Evolutionary conservation across 306 rosid genomes (phyloP).

Genomic region (Acacia confusa): DNA sequence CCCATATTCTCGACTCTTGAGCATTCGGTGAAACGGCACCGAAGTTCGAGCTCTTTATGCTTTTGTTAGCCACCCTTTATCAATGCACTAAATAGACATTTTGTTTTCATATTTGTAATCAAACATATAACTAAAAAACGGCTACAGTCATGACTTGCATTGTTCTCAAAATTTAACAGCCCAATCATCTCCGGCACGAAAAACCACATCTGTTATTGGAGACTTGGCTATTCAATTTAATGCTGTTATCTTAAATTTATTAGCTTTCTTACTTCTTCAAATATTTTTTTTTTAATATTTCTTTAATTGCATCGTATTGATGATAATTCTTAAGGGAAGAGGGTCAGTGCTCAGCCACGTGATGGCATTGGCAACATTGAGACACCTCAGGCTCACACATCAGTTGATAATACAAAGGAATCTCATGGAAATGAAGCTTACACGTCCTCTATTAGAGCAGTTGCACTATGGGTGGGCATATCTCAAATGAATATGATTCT

Average conservation of each 20-base stretch:
- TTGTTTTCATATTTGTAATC: not conserved
- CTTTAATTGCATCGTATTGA: not conserved
- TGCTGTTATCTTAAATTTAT: not conserved
- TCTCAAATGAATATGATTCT: slow-evolving; percentile 21
- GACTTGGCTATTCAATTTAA: not conserved
- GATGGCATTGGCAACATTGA: slow-evolving; percentile 39
- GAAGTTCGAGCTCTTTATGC: not conserved
- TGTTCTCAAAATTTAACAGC: not conserved
- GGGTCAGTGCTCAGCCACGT: slow-evolving; percentile 37
- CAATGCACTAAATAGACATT: not conserved
- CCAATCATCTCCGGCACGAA: not conserved
- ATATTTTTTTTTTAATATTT: not conserved
- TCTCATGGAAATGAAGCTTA: slow-evolving; percentile 41
- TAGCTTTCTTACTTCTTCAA: not conserved
- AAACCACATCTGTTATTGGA: not conserved
- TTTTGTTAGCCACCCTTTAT: not conserved
- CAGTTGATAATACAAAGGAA: slow-evolving; percentile 24
- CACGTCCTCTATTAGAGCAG: slow-evolving; percentile 68
- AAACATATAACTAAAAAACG: not conserved
- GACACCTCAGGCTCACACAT: slow-evolving; percentile 18
- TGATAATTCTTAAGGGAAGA: slow-evolving; percentile 53
- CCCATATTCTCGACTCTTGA: not conserved
- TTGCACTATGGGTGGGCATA: slow-evolving; percentile 77
- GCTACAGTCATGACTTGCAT: not conserved
- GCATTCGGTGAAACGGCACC: not conserved